Percentiles rank a stretch among this genome's conserved stretches.
Evolutionary conservation across 2,329 filamentous ascomycete species (phyloP).

Genomic region (Didymella segeticola): DNA sequence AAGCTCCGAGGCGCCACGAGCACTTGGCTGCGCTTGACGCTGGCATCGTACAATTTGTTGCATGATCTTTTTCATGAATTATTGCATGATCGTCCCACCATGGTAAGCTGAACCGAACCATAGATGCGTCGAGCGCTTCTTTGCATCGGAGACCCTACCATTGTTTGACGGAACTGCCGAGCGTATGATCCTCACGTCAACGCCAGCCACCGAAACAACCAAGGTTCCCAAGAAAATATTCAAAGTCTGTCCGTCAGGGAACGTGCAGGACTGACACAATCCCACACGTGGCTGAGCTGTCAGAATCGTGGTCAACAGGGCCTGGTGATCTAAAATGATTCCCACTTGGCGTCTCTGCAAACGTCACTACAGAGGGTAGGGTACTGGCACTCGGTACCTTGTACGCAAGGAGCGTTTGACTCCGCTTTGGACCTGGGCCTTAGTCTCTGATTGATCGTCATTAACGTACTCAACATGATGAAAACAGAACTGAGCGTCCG

Average conservation of each 20-base stretch:
- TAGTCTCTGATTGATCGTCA: conserved; percentile 4
- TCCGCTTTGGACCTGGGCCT: neutral
- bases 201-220: neutral
- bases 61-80: conserved; percentile 13
- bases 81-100: conserved; percentile 12
- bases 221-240: neutral
- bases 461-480: conserved; percentile 4
- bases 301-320: conserved; percentile 4
- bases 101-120: conserved; percentile 4
- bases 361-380: conserved; percentile 2
- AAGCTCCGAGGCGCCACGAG: neutral
- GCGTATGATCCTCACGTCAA: neutral
- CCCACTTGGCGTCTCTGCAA: conserved; percentile 17
- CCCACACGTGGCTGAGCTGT: conserved; percentile 10
- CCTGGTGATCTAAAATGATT: neutral
- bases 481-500: neutral
- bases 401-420: neutral
- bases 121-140: conserved; percentile 1
- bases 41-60: conserved; percentile 9
- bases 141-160: conserved; percentile 6
- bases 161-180: conserved; percentile 6
- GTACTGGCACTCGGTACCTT: conserved; percentile 3
- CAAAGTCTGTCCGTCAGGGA: neutral
- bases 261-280: neutral
- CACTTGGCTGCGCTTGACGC: neutral